Conservation (phyloP, 495 filamentous ascomycete genomes). For the Arthonia radiata region DNA sequence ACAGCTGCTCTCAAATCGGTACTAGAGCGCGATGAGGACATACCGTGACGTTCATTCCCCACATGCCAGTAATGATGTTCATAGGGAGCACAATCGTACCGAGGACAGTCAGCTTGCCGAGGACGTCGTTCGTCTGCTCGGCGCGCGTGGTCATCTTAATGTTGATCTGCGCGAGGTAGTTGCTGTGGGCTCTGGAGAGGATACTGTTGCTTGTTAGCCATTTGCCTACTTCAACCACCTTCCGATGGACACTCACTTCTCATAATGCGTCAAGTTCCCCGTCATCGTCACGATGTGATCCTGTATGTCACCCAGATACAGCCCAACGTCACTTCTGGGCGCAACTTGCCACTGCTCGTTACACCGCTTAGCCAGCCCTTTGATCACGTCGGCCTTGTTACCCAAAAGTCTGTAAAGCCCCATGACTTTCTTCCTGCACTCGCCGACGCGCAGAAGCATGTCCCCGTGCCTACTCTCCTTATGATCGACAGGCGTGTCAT, state of each 20-base stretch:
- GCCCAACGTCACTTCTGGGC: constrained; percentile 76
- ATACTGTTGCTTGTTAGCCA: constrained; percentile 26
- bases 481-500: constrained; percentile 22
- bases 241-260: constrained; percentile 38
- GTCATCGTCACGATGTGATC: constrained; percentile 99
- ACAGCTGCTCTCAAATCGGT: too few relatives aligned
- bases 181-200: constrained; percentile 73
- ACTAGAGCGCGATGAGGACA: constrained; percentile 1
- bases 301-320: constrained; percentile 93
- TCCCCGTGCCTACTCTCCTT: constrained; percentile 47
- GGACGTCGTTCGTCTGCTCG: constrained; percentile 80
- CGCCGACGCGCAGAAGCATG: constrained; percentile 74
- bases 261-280: constrained; percentile 77
- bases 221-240: not conserved
- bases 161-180: constrained; percentile 87
- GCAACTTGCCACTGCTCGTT: constrained; percentile 97
- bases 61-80: constrained; percentile 96
- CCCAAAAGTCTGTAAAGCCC: constrained; percentile 72
- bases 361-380: constrained; percentile 95
- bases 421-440: constrained; percentile 95
- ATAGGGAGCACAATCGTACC: constrained; percentile 93
- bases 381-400: constrained; percentile 96
- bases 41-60: constrained; percentile 75
- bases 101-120: constrained; percentile 84
- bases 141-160: constrained; percentile 95